Percentiles rank a stretch among this genome's conserved stretches.
These are phyloP conservation scores for Talaromyces amestolkiae DNA, from an alignment of 2,329 filamentous ascomycete genomes.

Conservation along the genomic window DNA sequence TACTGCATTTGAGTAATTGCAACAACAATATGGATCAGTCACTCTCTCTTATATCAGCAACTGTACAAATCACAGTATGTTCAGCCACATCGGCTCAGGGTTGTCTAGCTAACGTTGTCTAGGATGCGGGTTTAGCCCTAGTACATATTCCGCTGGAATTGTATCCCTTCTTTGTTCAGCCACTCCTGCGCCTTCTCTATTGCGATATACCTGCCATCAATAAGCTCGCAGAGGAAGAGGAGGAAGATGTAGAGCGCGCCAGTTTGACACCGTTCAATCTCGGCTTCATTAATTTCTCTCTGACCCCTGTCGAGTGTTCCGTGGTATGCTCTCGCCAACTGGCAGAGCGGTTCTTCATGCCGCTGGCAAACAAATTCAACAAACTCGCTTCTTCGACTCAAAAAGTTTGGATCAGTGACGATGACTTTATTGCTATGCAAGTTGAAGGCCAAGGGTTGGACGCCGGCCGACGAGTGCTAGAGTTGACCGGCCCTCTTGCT, in stretches of 20 bases:
- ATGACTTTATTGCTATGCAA: constrained; percentile 84
- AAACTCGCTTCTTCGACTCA: constrained; percentile 35
- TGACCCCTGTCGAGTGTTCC: constrained; percentile 90
- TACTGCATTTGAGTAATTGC: background rate
- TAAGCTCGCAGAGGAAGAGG: constrained; percentile 41
- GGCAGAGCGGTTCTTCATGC: constrained; percentile 71
- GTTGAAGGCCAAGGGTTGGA: constrained; percentile 88
- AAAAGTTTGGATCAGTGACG: constrained; percentile 70
- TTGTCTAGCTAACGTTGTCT: constrained; percentile 20
- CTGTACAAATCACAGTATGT: constrained; percentile 34
- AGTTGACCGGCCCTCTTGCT: constrained; percentile 85
- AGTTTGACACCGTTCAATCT: constrained; percentile 46
- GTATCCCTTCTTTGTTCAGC: constrained; percentile 75
- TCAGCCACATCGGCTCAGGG: background rate
- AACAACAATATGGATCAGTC: constrained; percentile 28
- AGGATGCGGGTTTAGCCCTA: constrained; percentile 84
- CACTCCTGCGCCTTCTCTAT: constrained; percentile 80
- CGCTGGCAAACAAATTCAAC: constrained; percentile 65
- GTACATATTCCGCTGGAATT: constrained; percentile 85
- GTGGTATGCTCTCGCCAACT: constrained; percentile 79
- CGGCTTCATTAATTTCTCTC: constrained; percentile 86
- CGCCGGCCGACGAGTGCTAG: constrained; percentile 84
- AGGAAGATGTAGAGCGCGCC: constrained; percentile 34
- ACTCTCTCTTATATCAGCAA: constrained; percentile 31
- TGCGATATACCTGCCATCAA: constrained; percentile 51